These are phyloP conservation scores for Mallotus nudiflorus DNA, from an alignment of 345 rosid genomes.

Conservation along the genomic window DNA sequence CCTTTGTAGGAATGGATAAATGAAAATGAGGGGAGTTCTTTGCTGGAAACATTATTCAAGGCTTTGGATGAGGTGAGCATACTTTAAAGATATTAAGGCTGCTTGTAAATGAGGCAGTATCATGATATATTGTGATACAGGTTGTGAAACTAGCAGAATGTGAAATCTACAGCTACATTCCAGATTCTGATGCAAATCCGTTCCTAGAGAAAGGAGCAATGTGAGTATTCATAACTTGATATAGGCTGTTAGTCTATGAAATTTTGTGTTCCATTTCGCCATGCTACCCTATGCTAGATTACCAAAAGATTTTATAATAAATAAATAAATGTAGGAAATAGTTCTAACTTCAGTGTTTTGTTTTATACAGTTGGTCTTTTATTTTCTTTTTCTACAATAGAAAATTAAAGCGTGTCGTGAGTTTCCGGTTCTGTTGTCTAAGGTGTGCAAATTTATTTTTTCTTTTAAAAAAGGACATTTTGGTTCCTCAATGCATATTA, in stretches of 20 bases:
- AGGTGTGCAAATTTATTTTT: conserved; percentile 46
- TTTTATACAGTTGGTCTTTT: conserved; percentile 81
- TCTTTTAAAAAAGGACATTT: not conserved
- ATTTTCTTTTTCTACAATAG: conserved; percentile 91
- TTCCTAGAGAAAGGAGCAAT: conserved; percentile 81
- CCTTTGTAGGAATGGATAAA: conserved; percentile 68
- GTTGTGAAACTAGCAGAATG: conserved; percentile 85
- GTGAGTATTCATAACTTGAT: conserved; percentile 37
- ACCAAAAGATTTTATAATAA: too few relatives aligned
- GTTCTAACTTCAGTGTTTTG: not conserved
- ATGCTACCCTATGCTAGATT: not conserved
- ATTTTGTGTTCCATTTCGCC: not conserved
- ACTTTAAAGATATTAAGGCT: conserved; percentile 14
- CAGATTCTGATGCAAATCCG: conserved; percentile 81
- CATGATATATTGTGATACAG: conserved; percentile 44
- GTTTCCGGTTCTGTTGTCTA: conserved; percentile 74
- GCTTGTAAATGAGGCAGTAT: conserved; percentile 10
- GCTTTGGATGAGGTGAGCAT: conserved; percentile 89
- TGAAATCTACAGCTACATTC: conserved; percentile 82
- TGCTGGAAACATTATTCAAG: conserved; percentile 69
- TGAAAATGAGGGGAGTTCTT: conserved; percentile 65
- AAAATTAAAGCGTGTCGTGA: conserved; percentile 82
- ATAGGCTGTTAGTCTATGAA: not conserved
- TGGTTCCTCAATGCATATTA: not conserved
- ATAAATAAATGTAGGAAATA: not conserved